These are phyloP conservation scores for Sarocladium kiliense DNA, from an alignment of 2,329 filamentous ascomycete species.

Conservation along the genomic window DNA sequence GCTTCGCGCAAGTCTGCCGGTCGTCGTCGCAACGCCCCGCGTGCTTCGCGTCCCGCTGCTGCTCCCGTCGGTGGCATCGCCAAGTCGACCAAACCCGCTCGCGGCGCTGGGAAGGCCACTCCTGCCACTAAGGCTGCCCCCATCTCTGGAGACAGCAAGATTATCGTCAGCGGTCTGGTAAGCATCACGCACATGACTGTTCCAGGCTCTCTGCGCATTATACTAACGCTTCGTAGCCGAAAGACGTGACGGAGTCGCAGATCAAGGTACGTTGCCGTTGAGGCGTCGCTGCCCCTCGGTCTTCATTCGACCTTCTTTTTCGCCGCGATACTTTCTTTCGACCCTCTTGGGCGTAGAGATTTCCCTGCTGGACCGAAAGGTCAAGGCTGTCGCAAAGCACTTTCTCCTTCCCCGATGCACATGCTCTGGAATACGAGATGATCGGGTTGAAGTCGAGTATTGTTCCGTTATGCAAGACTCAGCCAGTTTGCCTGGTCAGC, in stretches of 20 bases:
- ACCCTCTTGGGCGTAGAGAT: slow-evolving; percentile 15
- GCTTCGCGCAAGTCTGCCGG: slow-evolving; percentile 58
- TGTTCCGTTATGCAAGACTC: slow-evolving; percentile 45
- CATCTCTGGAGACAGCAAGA: slow-evolving; percentile 76
- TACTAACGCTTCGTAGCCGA: slow-evolving; percentile 64
- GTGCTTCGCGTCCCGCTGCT: slow-evolving; percentile 47
- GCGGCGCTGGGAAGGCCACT: slow-evolving; percentile 53
- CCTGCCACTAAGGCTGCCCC: slow-evolving; percentile 57
- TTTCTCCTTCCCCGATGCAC: slow-evolving; percentile 9
- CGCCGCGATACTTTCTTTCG: slow-evolving; percentile 30
- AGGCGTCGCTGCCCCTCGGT: slow-evolving; percentile 63
- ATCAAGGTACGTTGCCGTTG: slow-evolving; percentile 99
- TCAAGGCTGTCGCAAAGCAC: slow-evolving; percentile 2
- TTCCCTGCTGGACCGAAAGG: slow-evolving; percentile 3
- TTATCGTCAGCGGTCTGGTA: slow-evolving; percentile 98
- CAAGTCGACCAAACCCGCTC: slow-evolving; percentile 64
- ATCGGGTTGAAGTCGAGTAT: slow-evolving; percentile 50
- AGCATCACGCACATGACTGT: slow-evolving; percentile 28
- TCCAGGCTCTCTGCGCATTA: background rate
- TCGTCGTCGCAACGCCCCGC: slow-evolving; percentile 42
- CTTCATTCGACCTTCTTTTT: slow-evolving; percentile 60
- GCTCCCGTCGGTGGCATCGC: slow-evolving; percentile 81
- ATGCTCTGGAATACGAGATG: slow-evolving; percentile 22
- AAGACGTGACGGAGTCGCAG: slow-evolving; percentile 93
- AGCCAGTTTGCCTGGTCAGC: slow-evolving; percentile 49